phyloP scores from a whole-genome alignment of 768 basidiomycete species.

The Cantharellus cinnabarinus region DNA sequence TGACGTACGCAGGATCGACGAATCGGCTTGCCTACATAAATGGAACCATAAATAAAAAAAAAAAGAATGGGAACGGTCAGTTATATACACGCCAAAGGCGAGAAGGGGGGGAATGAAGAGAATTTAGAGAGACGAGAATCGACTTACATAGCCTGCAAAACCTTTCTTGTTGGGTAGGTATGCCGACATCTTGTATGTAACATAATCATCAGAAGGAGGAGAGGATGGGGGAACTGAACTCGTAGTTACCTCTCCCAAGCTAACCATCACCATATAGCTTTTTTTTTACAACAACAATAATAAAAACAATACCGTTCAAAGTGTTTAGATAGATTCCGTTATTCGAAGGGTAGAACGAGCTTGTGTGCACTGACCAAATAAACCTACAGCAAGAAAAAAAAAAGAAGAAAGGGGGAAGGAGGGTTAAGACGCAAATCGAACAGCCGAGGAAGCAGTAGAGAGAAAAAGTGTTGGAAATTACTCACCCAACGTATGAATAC shows the following conservation, averaged over 20 bases:
- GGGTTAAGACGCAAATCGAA: constrained; percentile 13
- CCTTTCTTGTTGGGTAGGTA: constrained; percentile 13
- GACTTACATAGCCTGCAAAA: constrained; percentile 25
- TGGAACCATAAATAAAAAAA: background rate
- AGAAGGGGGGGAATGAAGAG: background rate
- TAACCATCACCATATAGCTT: constrained; percentile 30
- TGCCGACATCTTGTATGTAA: constrained; percentile 31
- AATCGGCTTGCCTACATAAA: constrained; percentile 29
- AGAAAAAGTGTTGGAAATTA: constrained; percentile 8
- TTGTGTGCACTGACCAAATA: background rate
- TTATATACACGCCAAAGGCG: too few relatives aligned
- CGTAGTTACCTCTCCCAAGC: constrained; percentile 15
- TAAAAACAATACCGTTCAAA: too few relatives aligned
- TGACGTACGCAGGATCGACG: constrained; percentile 33
- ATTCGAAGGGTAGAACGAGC: background rate
- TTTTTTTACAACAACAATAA: background rate
- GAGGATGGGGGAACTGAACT: background rate
- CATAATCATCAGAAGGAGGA: background rate
- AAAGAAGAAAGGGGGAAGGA: constrained; percentile 16
- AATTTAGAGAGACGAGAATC: background rate
- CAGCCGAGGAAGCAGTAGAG: too few relatives aligned
- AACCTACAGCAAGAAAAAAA: background rate
- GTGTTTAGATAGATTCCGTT: background rate
- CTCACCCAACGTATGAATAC: constrained; percentile 30
- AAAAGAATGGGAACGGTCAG: background rate